Evolutionary conservation across 164 flowering plant genomes (phyloP), one percentile per base, ranked within the genome.

Genomic region (Nelumbo lutea): DNA sequence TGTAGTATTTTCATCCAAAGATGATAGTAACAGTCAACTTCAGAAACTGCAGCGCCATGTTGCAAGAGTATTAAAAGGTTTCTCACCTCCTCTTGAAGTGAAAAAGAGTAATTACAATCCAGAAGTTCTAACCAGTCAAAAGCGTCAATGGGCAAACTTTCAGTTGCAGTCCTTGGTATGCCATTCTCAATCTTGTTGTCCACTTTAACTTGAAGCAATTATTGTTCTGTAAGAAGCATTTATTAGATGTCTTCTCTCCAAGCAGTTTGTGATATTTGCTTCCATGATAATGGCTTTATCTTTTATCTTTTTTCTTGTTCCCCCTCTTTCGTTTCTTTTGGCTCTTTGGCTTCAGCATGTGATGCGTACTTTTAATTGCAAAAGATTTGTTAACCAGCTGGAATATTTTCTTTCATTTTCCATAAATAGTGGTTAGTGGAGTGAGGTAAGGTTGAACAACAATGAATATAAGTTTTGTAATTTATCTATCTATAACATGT

Each of bases 71-170:
- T 50, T 96, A 2, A 87, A 87, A 78, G 96, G 96, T n/a, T 83
- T 87, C 46, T 86, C 98, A 61, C 78, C 82, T 69, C 85, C 97
- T 64, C 72, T 87, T 52, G 89, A 90, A 72, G 83, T 73, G 67
- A 90, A 83, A 80, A 72, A 68, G 67, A 76, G 75, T 65, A 73
- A 73, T 59, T 96, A 93, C 78, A 96, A 96, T 72, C 99, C 99
- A 11, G 99, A 96, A 81, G 83, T 93, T 75, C 75, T 96, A 50
- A 96, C 99, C 55, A 93, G 85, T 78, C 95, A 80, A 76, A 96
- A 96, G 79, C 96, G 99, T 44, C 99, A 96, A 75, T 96, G 99
- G 99, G 96, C 98, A 65, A 91, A 78, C 76, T 85, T 87, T 80
- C 99, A 96, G 77, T 75, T 85, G 81, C 98, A 86, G 68, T 80